Evolutionary conservation across 1,284 basidiomycete species (phyloP).

Genomic region (Trichosporon ovoides): DNA sequence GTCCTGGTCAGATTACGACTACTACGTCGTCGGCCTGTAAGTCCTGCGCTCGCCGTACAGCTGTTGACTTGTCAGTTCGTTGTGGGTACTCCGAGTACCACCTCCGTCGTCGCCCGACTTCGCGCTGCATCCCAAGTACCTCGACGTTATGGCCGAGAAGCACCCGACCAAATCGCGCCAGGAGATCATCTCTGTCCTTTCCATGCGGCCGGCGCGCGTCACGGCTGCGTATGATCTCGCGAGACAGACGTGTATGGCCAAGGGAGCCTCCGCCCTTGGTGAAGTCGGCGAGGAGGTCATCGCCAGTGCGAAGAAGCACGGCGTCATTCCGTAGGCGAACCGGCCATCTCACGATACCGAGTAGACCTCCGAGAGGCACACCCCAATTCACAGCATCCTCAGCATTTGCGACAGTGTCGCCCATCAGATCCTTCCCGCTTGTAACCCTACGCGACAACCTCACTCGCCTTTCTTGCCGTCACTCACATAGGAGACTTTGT

Average conservation of each 20-base stretch:
- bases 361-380: too few species aligned
- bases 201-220: background rate
- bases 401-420: too few species aligned
- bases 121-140: background rate
- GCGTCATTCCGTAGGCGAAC: background rate
- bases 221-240: slow-evolving; percentile 1
- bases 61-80: background rate
- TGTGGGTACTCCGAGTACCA: background rate
- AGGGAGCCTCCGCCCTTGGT: background rate
- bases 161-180: background rate
- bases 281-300: background rate
- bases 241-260: background rate
- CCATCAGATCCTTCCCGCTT: too few species aligned
- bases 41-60: background rate
- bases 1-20: background rate
- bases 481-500: too few species aligned
- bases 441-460: too few species aligned
- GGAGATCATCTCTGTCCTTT: background rate
- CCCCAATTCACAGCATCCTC: background rate
- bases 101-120: background rate
- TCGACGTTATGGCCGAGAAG: slow-evolving; percentile 3
- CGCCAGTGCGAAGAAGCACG: slow-evolving; percentile 1
- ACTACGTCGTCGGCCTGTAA: slow-evolving; percentile 1
- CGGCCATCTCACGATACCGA: too few species aligned
- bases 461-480: too few species aligned